phyloP scores from a whole-genome alignment of 2,329 filamentous ascomycete genomes.

The Colletotrichum sp. region DNA sequence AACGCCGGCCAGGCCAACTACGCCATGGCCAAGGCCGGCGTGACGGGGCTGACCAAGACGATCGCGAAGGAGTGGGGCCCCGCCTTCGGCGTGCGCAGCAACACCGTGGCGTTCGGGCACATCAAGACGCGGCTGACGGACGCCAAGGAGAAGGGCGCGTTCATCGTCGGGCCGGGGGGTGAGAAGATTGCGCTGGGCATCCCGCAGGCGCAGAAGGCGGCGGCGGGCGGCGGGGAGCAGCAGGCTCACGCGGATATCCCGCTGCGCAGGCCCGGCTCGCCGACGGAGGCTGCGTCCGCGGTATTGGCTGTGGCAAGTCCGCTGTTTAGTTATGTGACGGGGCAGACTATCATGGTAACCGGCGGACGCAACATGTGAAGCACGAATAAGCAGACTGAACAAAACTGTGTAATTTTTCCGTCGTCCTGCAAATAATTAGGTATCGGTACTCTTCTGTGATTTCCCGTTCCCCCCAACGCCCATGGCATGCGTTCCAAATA shows the following conservation, averaged over 20 bases:
- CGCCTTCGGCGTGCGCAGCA: slow-evolving; percentile 79
- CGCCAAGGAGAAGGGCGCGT: slow-evolving; percentile 84
- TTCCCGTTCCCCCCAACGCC: slow-evolving; percentile 21
- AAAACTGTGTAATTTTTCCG: background rate
- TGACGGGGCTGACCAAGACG: slow-evolving; percentile 83
- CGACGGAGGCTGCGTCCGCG: slow-evolving; percentile 79
- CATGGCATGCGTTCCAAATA: background rate
- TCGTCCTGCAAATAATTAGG: slow-evolving; percentile 15
- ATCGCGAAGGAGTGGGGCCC: slow-evolving; percentile 92
- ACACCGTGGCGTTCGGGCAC: slow-evolving; percentile 84
- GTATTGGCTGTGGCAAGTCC: slow-evolving; percentile 83
- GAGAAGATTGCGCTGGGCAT: slow-evolving; percentile 78
- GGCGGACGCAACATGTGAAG: slow-evolving; percentile 70
- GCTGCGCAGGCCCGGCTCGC: slow-evolving; percentile 75
- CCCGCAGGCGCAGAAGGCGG: slow-evolving; percentile 61
- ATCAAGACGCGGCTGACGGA: slow-evolving; percentile 82
- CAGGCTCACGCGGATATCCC: slow-evolving; percentile 73
- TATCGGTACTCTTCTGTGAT: slow-evolving; percentile 16
- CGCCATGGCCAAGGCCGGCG: slow-evolving; percentile 81
- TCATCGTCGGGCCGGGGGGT: slow-evolving; percentile 77
- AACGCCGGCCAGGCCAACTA: slow-evolving; percentile 95
- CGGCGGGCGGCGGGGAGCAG: slow-evolving; percentile 19
- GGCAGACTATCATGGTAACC: slow-evolving; percentile 87
- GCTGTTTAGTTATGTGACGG: slow-evolving; percentile 82
- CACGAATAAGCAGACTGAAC: background rate